Conservation (phyloP, 441 rosid genomes). For the Flueggea neowawraea region DNA sequence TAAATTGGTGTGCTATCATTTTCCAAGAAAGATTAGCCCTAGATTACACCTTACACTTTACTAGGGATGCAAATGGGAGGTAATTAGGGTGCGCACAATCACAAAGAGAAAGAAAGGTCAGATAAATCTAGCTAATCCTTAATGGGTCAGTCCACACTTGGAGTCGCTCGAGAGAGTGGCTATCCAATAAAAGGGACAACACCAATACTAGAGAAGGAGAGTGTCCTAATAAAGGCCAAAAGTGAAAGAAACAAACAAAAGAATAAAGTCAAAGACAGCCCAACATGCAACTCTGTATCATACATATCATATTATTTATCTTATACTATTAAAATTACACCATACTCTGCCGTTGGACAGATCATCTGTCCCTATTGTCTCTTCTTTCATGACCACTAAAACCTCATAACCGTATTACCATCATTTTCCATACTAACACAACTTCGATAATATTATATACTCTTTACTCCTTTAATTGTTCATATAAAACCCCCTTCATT, state of each 20-base stretch:
- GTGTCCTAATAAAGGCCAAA: constrained; percentile 15
- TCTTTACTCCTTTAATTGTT: no score
- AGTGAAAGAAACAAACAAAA: constrained; percentile 20
- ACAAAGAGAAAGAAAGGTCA: no score
- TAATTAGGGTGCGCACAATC: constrained; percentile 12
- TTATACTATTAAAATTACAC: not conserved
- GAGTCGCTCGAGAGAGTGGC: no score
- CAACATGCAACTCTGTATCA: constrained; percentile 31
- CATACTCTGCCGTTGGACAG: constrained; percentile 49
- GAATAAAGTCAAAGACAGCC: constrained; percentile 35
- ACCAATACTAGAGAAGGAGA: no score
- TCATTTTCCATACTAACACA: no score
- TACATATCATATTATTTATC: not conserved
- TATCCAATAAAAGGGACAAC: no score
- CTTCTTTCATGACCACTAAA: constrained; percentile 3
- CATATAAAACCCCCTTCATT: not conserved
- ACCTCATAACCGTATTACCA: no score
- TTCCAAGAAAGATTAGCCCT: constrained; percentile 49
- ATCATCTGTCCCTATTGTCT: constrained; percentile 59
- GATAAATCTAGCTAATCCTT: no score
- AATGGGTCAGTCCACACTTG: no score
- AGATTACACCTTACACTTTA: not conserved
- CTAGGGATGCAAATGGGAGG: not conserved
- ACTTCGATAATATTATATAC: no score
- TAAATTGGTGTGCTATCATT: constrained; percentile 29